A percentile compares a stretch with the other conserved stretches of the same genome.
phyloP scores from a whole-genome alignment of 768 basidiomycete genomes.

The Termitomyces sp. region DNA sequence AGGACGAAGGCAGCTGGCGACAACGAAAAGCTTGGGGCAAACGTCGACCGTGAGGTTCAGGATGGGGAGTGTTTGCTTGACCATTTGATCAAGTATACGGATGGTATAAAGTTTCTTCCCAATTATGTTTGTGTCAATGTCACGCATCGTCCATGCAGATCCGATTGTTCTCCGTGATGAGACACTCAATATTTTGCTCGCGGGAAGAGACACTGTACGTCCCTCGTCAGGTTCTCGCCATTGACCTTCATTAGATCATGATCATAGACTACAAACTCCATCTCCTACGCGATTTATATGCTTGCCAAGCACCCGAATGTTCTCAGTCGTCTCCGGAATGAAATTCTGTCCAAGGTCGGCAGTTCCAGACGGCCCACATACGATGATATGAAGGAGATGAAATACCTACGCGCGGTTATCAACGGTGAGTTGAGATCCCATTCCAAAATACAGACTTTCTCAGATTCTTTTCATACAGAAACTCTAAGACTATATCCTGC shows the following conservation, averaged over 20 bases:
- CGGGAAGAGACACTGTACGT: slow-evolving; percentile 55
- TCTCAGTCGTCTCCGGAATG: slow-evolving; percentile 37
- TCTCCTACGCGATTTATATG: slow-evolving; percentile 45
- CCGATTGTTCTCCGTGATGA: slow-evolving; percentile 43
- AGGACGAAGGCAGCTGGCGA: slow-evolving; percentile 20
- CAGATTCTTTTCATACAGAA: slow-evolving; percentile 26
- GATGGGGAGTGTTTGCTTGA: slow-evolving; percentile 47
- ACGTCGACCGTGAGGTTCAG: slow-evolving; percentile 25
- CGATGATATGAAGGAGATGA: slow-evolving; percentile 48
- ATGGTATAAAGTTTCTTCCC: slow-evolving; percentile 32
- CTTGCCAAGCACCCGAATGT: slow-evolving; percentile 43
- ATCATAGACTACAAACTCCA: slow-evolving; percentile 34
- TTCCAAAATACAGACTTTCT: background rate
- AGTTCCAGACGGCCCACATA: slow-evolving; percentile 35
- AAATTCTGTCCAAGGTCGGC: slow-evolving; percentile 41
- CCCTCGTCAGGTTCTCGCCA: background rate
- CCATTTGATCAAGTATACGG: slow-evolving; percentile 50
- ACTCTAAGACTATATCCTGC: slow-evolving; percentile 41
- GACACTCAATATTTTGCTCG: slow-evolving; percentile 54
- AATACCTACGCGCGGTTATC: slow-evolving; percentile 37
- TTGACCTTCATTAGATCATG: background rate
- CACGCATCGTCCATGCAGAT: slow-evolving; percentile 23
- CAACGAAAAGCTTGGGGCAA: slow-evolving; percentile 20
- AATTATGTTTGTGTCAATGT: slow-evolving; percentile 4
- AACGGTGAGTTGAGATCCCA: slow-evolving; percentile 25